Base-by-base conservation (phyloP, 2,329 filamentous ascomycete species). In the Seiridium unicorne region DNA sequence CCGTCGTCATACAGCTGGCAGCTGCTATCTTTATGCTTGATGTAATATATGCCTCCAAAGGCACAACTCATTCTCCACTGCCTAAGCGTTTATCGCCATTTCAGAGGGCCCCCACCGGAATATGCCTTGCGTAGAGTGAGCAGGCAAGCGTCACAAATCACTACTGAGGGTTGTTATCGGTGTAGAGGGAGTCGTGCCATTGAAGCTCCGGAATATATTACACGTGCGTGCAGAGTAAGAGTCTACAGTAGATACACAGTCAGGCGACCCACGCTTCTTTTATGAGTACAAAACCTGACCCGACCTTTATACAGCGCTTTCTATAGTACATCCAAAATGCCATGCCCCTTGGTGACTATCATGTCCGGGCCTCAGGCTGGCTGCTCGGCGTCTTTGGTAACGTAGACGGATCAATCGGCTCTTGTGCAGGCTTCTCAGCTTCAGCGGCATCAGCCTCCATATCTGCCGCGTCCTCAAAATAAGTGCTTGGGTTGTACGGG, bases 401-500 rank as follows among this genome's bases (percentile, higher is more conserved):
- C 3, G 66, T 64, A 55, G 67, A 65, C 18, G 66, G 64, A 31
- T 66, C 66, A 18, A 62, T 60, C n/a, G 55, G 60, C 60, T 55
- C 38, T 58, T 59, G 31, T 34, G n/a, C 54, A 31, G 32, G 57
- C 58, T 59, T 60, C 36, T 57, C 51, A 18, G 60, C 42, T 51
- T 59, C 58, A 34, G 48, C 10, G 7, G 73, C 76, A 35, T 69
- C 61, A 38, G 69, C 62, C 36, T 72, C 73, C 18, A 26, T 26
- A 26, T 26, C 18, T 26, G 18, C 18, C 18, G 18, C 18, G 18
- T 74, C 72, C 61, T 77, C 73, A 35, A 76, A 61, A 58, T 74
- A 76, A 35, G 70, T 70, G 26, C 66, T 66, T 1, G 83, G 83
- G n/a, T 68, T 79, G 69, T 84, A 88, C 6, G 80, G 76, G 44